These are phyloP conservation scores for Podospora pseudopauciseta DNA, from an alignment of 495 filamentous ascomycete species.

Conservation along the genomic window DNA sequence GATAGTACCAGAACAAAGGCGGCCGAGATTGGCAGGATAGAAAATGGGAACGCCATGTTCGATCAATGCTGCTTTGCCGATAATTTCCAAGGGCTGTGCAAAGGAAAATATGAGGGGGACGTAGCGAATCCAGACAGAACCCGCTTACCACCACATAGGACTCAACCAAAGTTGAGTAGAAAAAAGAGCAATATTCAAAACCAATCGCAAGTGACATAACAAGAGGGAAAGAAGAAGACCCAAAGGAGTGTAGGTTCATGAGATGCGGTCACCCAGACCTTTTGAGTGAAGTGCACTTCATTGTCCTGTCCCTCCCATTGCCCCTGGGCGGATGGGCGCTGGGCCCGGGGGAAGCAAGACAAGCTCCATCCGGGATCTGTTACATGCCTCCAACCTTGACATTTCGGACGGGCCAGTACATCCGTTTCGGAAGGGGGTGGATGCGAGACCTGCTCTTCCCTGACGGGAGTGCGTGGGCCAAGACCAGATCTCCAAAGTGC, in stretches of 20 bases:
- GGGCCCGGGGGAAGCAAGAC: conserved; percentile 18
- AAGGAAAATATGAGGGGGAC: conserved; percentile 6
- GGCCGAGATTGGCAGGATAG: conserved; percentile 26
- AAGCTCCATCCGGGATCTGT: conserved; percentile 27
- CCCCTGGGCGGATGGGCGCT: conserved; percentile 6
- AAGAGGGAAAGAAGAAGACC: conserved; percentile 11
- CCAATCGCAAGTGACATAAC: background rate
- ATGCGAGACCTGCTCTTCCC: conserved; percentile 22
- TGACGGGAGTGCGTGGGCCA: conserved; percentile 2
- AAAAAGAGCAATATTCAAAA: background rate
- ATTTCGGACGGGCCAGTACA: conserved; percentile 13
- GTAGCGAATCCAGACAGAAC: conserved; percentile 15
- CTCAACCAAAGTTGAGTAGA: background rate
- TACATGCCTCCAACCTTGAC: conserved; percentile 21
- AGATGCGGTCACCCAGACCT: conserved; percentile 10
- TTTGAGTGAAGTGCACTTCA: conserved; percentile 1
- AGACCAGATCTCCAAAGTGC: conserved; percentile 15
- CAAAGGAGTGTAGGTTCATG: conserved; percentile 10
- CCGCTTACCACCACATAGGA: conserved; percentile 19
- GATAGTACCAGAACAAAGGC: conserved; percentile 25
- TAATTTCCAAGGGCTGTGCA: conserved; percentile 19
- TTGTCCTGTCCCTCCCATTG: background rate
- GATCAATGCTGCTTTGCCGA: conserved; percentile 20
- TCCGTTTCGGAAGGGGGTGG: conserved; percentile 25
- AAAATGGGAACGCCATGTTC: conserved; percentile 27